Evolutionary conservation across 1,139 yeast species (phyloP), one percentile per base, ranked within the genome.

Genomic region (Diutina neorugosa): DNA sequence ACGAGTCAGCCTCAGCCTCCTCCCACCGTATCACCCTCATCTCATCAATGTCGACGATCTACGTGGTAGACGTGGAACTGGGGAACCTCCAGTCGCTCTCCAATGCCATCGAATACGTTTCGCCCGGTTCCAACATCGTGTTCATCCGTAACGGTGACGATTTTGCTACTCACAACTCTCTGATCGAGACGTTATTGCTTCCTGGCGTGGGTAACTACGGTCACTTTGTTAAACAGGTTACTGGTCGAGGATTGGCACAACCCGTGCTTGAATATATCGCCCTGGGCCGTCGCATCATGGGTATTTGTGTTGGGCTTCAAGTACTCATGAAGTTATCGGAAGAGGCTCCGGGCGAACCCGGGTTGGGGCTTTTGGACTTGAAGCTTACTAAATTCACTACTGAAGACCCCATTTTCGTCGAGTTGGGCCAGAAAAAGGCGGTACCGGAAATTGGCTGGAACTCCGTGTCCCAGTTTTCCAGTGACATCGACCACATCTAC

Each of bases 381-480:
- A 65, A 68, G 7, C 72, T 93, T 58, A 65, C 67, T 20, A 84
- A 80, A 61, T 93, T 93, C 63, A 69, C 81, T 57, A 71, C 75
- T 44, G 56, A 71, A 2, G 83, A 77, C 54, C 61, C 65, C 6
- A 42, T 21, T 8, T 71, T 67, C 53, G 49, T 54, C 1, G 56
- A 57, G 2, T 59, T 59, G 21, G 57, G 57, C 0, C 54, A 65
- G 49, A 55, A 59, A 46, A 93, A 93, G 66, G 78, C 96, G 11
- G 98, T 93, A 2, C 98, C 98, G 2, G 93, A 87, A 59, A 93
- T 93, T 60, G 98, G 98, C 20, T 93, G 98, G 98, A 93, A 90
- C 65, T 66, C 69, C 43, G 61, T 78, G 55, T 57, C 51, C 50
- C 58, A 18, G 60, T 67, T 25, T 57, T 55, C 16, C 58, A 55